Percentiles rank a stretch among this genome's conserved stretches.
Evolutionary conservation across 2,329 filamentous ascomycete genomes (phyloP).

Genomic region (Colletotrichum coccodes): DNA sequence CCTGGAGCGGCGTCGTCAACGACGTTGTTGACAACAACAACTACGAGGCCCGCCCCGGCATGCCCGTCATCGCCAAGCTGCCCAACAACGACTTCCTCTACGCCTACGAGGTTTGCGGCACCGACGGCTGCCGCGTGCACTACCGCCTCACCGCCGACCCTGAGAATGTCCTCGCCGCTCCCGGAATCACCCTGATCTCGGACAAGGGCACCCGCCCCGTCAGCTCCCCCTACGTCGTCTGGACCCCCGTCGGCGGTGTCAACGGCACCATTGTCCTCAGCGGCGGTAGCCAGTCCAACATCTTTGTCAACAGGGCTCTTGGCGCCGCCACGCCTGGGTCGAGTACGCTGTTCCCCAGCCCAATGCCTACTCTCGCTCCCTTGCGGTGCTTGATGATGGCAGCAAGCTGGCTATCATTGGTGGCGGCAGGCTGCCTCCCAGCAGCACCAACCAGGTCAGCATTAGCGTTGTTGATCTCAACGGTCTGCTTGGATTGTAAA

Average conservation of each 20-base stretch:
- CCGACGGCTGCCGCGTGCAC: constrained; percentile 54
- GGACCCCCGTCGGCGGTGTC: constrained; percentile 55
- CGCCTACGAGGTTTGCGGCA: constrained; percentile 70
- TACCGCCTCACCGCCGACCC: constrained; percentile 54
- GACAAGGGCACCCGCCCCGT: constrained; percentile 43
- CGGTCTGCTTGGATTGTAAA: constrained; percentile 26
- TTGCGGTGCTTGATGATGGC: constrained; percentile 47
- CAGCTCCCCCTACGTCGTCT: constrained; percentile 53
- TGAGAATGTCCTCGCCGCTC: constrained; percentile 44
- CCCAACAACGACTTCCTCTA: constrained; percentile 70
- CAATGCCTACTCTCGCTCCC: constrained; percentile 48
- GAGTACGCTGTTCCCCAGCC: constrained; percentile 47
- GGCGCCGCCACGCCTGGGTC: constrained; percentile 50
- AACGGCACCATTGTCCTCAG: constrained; percentile 57
- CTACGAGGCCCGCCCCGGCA: constrained; percentile 73
- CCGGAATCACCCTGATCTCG: constrained; percentile 44
- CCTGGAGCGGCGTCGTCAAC: constrained; percentile 65
- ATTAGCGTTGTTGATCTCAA: constrained; percentile 46
- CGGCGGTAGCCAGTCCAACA: constrained; percentile 47
- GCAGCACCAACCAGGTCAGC: constrained; percentile 54
- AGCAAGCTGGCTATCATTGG: constrained; percentile 53
- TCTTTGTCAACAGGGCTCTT: constrained; percentile 54
- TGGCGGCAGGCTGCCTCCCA: constrained; percentile 55
- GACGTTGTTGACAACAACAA: constrained; percentile 68
- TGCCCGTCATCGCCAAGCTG: constrained; percentile 71